Percentiles rank a stretch among this genome's conserved stretches.
Conservation (phyloP, 495 filamentous ascomycete genomes). For the Parmelia sp. region DNA sequence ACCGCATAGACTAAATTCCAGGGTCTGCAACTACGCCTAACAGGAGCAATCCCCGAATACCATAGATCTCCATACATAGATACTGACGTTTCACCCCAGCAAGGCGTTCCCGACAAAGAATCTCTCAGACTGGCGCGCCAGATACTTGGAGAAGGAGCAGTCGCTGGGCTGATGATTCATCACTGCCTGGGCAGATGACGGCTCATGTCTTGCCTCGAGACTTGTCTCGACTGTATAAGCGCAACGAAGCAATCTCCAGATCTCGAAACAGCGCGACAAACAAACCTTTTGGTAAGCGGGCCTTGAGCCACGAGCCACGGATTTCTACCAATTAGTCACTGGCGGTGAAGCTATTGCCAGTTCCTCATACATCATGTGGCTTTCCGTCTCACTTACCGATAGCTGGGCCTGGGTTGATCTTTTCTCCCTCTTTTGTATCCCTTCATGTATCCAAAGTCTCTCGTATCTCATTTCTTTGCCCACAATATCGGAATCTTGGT, state of each 20-base stretch:
- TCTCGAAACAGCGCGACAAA: background rate
- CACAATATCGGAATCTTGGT: background rate
- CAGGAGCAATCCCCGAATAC: too few species aligned
- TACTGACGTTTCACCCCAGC: too few species aligned
- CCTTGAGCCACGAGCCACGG: background rate
- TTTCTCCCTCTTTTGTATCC: background rate
- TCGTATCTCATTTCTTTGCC: background rate
- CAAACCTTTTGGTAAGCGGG: background rate
- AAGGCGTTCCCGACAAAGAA: background rate
- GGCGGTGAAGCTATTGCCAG: background rate
- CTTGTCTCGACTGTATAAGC: too few species aligned
- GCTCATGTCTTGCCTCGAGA: background rate
- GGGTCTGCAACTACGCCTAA: too few species aligned
- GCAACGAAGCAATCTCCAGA: background rate
- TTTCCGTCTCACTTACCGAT: background rate
- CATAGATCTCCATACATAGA: too few species aligned
- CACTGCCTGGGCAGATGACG: background rate
- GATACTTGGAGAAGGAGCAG: background rate
- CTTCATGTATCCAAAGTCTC: background rate
- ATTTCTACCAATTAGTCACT: background rate
- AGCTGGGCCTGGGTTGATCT: background rate
- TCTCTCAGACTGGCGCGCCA: background rate
- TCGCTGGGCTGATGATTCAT: background rate
- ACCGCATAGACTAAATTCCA: too few species aligned
- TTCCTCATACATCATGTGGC: background rate